Percentiles rank a stretch among this genome's conserved stretches.
Conservation (phyloP, 495 filamentous ascomycete genomes). For the Neurospora terricola region DNA sequence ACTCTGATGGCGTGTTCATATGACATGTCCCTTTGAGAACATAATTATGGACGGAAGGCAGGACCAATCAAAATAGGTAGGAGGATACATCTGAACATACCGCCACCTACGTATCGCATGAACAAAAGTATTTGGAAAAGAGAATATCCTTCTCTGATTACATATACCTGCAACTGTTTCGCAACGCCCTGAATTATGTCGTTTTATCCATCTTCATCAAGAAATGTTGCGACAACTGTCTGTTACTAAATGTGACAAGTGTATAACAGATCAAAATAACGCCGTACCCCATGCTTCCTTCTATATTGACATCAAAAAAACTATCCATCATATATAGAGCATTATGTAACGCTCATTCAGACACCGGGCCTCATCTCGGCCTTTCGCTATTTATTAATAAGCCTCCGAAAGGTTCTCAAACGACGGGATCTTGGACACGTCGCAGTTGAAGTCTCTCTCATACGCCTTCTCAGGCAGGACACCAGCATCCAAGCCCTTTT, state of each 20-base stretch:
- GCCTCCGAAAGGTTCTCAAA: constrained; percentile 60
- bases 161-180: neutral
- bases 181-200: no score
- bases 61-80: no score
- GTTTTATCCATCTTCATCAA: no score
- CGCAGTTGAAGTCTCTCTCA: constrained; percentile 66
- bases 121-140: neutral
- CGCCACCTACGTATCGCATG: neutral
- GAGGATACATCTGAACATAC: no score
- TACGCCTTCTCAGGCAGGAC: constrained; percentile 76
- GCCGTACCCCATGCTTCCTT: neutral
- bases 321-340: neutral
- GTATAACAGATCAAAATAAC: neutral
- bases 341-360: neutral
- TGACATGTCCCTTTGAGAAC: neutral
- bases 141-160: neutral
- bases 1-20: neutral
- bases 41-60: neutral
- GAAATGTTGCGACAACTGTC: neutral
- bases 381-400: constrained; percentile 38
- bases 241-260: neutral
- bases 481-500: constrained; percentile 69
- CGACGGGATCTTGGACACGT: constrained; percentile 50
- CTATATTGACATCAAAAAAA: neutral
- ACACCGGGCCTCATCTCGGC: neutral